Evolutionary conservation across 169 alveolate genomes (phyloP), one percentile per base, ranked within the genome.

Genomic region (Eimeria acervulina): DNA sequence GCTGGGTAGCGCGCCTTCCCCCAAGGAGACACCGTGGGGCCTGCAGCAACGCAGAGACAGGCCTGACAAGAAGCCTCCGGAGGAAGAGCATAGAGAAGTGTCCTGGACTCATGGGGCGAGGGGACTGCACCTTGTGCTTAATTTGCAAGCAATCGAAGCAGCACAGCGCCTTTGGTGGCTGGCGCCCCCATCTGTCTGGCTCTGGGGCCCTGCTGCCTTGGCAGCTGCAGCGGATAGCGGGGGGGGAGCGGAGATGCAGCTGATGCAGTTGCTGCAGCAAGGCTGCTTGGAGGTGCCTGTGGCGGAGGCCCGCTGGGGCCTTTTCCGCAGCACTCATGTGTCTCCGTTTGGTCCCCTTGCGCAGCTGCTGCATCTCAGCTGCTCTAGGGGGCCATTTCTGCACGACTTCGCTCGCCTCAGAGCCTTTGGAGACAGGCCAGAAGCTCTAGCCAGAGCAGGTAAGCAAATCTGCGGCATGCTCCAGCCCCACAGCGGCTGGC

Each of bases 111-210:
- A 47, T 51, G 61, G 36, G 51, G 21, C 31, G 66, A 44, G 31
- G 51, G 72, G 52, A 21, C 72, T 51, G 81, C 74, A 83, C 76
- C 74, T 83, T n/a, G 72, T 52, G 21, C 68, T 83, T 19, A 31
- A 83, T 40, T 55, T 51, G 36, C 51, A 51, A 76, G 51, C 68
- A n/a, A 33, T 85, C 10, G 80, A 61, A 61, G 42, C 93, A 7
- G 93, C 93, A 12, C 93, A 59, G 80, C 81, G 93, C 81, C 81
- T 85, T 15, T 85, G 93, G 93, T 85, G 93, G 93, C 93, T 85
- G 23, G 81, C 80, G 31, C 93, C 93, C 47, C 80, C 76, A 0
- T 6, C 63, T 21, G 38, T 59, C 42, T 61, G 44, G 59, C 61
- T 52, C 42, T 8, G 80, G 52, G 59, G 38, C 42, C 61, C 93